Evolutionary conservation across 441 rosid genomes (phyloP).

Genomic region (Gossypium armourianum): DNA sequence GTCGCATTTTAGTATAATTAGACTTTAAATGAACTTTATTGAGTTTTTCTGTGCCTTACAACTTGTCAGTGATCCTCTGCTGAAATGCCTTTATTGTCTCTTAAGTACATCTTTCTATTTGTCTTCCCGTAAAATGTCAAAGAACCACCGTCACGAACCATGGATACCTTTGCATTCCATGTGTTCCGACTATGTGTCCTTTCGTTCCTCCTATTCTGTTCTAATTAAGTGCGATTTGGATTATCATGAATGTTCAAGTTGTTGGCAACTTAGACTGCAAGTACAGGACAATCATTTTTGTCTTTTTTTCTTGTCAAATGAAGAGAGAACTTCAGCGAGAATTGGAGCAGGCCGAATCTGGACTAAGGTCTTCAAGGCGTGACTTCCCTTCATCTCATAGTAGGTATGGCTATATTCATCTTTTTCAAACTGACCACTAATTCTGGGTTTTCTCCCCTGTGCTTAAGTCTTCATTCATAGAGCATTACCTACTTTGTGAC

Average conservation of each 20-base stretch:
- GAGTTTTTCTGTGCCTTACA: background rate
- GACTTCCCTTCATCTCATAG: constrained; percentile 49
- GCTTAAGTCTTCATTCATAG: background rate
- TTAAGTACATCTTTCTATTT: background rate
- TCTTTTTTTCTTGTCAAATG: constrained; percentile 13
- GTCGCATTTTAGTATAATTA: constrained; percentile 10
- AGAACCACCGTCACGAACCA: background rate
- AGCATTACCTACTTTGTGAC: background rate
- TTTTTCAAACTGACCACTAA: background rate
- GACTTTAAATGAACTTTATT: background rate
- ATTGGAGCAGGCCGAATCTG: constrained; percentile 74
- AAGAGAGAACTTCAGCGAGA: constrained; percentile 85
- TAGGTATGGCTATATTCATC: constrained; percentile 27
- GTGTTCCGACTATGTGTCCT: background rate
- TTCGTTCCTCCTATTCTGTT: background rate
- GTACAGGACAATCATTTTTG: background rate
- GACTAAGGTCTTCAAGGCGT: constrained; percentile 53
- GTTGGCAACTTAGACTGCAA: background rate
- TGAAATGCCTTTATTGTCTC: background rate
- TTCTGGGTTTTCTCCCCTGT: background rate
- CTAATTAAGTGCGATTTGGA: background rate
- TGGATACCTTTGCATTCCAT: background rate
- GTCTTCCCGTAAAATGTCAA: background rate
- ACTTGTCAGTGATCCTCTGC: background rate
- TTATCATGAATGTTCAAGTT: background rate